Evolutionary conservation across 495 filamentous ascomycete species (phyloP), one percentile per base, ranked within the genome.

Genomic region (Podospora fimiseda): DNA sequence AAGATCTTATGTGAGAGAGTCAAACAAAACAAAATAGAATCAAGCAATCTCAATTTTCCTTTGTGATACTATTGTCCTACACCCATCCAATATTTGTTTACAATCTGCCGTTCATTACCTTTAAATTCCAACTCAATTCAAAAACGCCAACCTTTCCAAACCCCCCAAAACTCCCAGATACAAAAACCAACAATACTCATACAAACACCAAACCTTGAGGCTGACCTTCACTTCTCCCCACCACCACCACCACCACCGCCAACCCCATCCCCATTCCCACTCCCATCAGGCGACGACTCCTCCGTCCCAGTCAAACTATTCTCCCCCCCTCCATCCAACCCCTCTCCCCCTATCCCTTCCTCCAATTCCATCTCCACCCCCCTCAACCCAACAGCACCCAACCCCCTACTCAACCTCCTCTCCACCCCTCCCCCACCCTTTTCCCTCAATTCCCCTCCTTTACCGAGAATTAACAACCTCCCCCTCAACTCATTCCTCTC

Each of bases 401-500:
- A 33, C 27, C 27, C 27, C 27, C 27, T 33, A 11, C 27, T 33
- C 27, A 33, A 11, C 27, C 27, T 33, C 27, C 11, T 33, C 27
- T 33, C 27, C 27, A 6, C 27, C 27, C 11, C 27, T 11, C 11
- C 27, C 27, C 11, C 27, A 5, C 27, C 27, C 27, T 33, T 11
- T 11, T 33, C 27, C 27, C 27, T 11, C 27, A 6, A 5, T 11
- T 33, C 27, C 27, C 27, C 5, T 33, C 27, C 36, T 18, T 0
- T 11, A 9, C 37, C 44, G 30, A 36, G 49, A 1, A 55, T 2
- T 0, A 48, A 22, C 38, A 57, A 3, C 33, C 50, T 53, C 44
- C 60, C 3, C 33, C 61, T 16, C 0, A 53, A 58, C 38, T 62
- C 56, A 18, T 66, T 61, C 51, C 64, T n/a, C 53, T 66, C 61